Conservation (phyloP, 345 rosid species). For the Acer yangbiense region DNA sequence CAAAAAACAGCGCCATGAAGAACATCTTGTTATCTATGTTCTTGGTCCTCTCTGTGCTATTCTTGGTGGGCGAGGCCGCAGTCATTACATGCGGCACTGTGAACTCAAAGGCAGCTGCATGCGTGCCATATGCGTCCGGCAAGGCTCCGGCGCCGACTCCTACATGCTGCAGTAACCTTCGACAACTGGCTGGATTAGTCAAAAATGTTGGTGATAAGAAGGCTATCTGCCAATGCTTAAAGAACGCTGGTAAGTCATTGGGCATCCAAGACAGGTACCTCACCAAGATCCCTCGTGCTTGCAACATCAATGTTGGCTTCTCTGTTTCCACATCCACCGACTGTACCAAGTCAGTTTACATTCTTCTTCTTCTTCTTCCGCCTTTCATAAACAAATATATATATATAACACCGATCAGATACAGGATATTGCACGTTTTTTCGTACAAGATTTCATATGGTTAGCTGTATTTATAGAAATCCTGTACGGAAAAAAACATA, state of each 20-base stretch:
- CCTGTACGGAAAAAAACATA: no score
- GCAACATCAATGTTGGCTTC: constrained; percentile 46
- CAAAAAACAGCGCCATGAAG: constrained; percentile 18
- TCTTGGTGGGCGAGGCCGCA: constrained; percentile 24
- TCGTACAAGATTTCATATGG: no score
- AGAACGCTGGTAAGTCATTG: constrained; percentile 17
- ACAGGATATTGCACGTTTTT: no score
- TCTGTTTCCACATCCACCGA: constrained; percentile 35
- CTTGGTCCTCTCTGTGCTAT: constrained; percentile 12
- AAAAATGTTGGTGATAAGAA: constrained; percentile 38
- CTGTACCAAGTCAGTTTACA: constrained; percentile 33
- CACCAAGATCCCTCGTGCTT: constrained; percentile 38
- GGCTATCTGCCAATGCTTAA: constrained; percentile 40
- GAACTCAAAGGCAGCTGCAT: constrained; percentile 29
- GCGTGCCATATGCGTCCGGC: constrained; percentile 35
- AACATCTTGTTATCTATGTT: constrained; percentile 10
- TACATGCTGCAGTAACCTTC: constrained; percentile 34
- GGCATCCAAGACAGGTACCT: constrained; percentile 39
- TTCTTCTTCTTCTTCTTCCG: no score
- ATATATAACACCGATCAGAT: no score
- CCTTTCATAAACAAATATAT: no score
- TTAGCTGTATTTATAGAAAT: no score
- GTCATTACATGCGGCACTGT: constrained; percentile 22
- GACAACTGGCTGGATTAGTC: constrained; percentile 27
- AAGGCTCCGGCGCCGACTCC: constrained; percentile 16